Conservation (phyloP, 495 filamentous ascomycete species). For the Penicillium malachiteum region DNA sequence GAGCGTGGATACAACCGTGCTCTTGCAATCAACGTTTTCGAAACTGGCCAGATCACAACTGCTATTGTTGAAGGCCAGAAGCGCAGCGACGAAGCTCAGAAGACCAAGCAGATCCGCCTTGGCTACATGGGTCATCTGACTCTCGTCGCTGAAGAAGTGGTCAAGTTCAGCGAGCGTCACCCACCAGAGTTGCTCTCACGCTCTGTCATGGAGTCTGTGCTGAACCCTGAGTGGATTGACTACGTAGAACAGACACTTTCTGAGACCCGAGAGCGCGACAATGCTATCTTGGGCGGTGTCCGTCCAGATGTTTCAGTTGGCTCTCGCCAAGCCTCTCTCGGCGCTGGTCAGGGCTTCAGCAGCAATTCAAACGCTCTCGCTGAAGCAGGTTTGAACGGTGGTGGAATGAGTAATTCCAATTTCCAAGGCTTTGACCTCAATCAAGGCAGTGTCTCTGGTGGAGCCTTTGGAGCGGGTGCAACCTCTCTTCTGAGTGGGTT, state of each 20-base stretch:
- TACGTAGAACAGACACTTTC: constrained; percentile 94
- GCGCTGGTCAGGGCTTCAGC: constrained; percentile 57
- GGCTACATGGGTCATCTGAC: constrained; percentile 99
- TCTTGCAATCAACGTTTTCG: constrained; percentile 91
- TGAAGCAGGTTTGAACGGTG: constrained; percentile 67
- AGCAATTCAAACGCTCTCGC: constrained; percentile 65
- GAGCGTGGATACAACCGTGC: constrained; percentile 90
- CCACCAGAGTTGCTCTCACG: constrained; percentile 83
- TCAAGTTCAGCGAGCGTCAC: constrained; percentile 96
- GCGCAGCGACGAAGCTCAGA: constrained; percentile 79
- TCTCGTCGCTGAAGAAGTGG: constrained; percentile 96
- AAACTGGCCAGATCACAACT: constrained; percentile 83
- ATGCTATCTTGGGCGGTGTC: constrained; percentile 96
- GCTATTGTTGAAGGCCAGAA: constrained; percentile 88
- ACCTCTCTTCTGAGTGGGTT: constrained; percentile 87
- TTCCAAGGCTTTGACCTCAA: constrained; percentile 80
- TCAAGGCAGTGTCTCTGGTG: constrained; percentile 60
- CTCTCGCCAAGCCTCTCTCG: constrained; percentile 63
- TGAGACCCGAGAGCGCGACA: constrained; percentile 93
- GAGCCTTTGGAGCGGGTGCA: constrained; percentile 63
- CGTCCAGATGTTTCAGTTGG: constrained; percentile 81
- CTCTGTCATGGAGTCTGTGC: constrained; percentile 81
- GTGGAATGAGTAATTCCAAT: constrained; percentile 49
- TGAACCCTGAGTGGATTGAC: constrained; percentile 84
- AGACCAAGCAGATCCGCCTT: constrained; percentile 79